These are phyloP conservation scores for Ustilago curta DNA, from an alignment of 1,284 basidiomycete genomes.

Conservation along the genomic window DNA sequence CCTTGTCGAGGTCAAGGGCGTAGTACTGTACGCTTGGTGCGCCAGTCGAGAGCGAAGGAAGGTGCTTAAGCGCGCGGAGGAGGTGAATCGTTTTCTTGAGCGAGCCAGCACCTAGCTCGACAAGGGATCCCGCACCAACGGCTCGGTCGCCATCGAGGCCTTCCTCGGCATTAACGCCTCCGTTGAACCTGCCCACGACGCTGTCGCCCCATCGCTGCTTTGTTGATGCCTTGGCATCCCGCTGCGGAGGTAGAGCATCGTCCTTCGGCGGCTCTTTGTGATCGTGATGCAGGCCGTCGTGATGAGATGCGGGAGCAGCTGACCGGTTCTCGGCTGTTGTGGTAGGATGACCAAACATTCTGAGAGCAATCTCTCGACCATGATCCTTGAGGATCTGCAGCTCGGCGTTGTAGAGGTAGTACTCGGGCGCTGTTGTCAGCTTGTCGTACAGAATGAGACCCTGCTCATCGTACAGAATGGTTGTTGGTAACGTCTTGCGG, in stretches of 20 bases:
- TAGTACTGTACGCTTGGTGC: conserved; percentile 82
- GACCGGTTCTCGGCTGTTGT: conserved; percentile 69
- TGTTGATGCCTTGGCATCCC: conserved; percentile 9
- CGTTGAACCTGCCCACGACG: conserved; percentile 80
- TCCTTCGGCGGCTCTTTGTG: conserved; percentile 36
- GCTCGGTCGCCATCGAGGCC: conserved; percentile 72
- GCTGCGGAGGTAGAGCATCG: conserved; percentile 28
- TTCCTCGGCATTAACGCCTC: conserved; percentile 73
- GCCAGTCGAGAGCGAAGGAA: conserved; percentile 50
- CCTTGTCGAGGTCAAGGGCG: conserved; percentile 90
- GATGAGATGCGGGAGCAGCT: neutral
- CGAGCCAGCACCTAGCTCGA: conserved; percentile 60
- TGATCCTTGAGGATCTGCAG: conserved; percentile 72
- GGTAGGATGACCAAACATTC: conserved; percentile 59
- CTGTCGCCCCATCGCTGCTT: conserved; percentile 73
- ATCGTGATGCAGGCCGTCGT: conserved; percentile 68
- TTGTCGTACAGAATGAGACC: conserved; percentile 83
- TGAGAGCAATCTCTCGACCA: conserved; percentile 71
- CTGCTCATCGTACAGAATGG: conserved; percentile 86
- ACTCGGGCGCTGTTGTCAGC: conserved; percentile 74
- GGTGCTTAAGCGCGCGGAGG: conserved; percentile 77
- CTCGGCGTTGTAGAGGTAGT: conserved; percentile 82
- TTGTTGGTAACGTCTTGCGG: conserved; percentile 77
- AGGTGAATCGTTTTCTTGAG: conserved; percentile 80
- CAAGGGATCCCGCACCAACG: conserved; percentile 44